Evolutionary conservation across 352 stramenopile genomes (phyloP), one percentile per base, ranked within the genome.

Genomic region (Paralagenidium karlingii): DNA sequence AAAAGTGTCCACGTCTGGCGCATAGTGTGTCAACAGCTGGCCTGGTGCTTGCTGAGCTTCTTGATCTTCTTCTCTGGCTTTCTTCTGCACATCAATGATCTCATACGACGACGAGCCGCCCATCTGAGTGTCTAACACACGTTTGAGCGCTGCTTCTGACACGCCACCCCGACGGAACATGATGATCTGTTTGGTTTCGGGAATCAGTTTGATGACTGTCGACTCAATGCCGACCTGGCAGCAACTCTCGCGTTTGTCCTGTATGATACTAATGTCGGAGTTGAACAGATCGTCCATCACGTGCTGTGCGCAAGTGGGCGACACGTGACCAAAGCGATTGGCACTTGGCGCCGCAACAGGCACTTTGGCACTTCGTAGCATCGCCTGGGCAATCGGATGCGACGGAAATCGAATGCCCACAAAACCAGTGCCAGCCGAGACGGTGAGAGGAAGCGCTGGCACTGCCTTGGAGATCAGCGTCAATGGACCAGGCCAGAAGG

Each of bases 301-400:
- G 58, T 99, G 96, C 34, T 81, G 50, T 4, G 95, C 92, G 7
- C 67, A 73, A 8, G 96, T 99, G 4, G 96, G 96, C 25, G 84
- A 97, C 26, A 99, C 95, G 50, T 99, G 96, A 10, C 95, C 95
- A 60, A 99, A 99, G 40, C 95, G 83, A 55, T 99, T 99, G 8
- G 96, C 96, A 58, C 82, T 97, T 1, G 96, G 96, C 19, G 95
- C 96, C 5, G 95, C 95, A 15, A 99, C 90, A 0, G 96, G 96
- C 24, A 99, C 76, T 19, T 82, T 50, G 4, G 89, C 84, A 24
- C 62, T 69, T 19, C 60, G 58, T 21, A 99, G 75, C 27, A 99
- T 56, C 30, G 66, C 59, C 43, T 84, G 68, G 1, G 95, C 94
- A 12, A 99, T 60, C 0, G 83, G 62, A 56, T 99, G 94, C 18